Conservation (phyloP, 2,329 filamentous ascomycete genomes). For the Aspergillus candidus region DNA sequence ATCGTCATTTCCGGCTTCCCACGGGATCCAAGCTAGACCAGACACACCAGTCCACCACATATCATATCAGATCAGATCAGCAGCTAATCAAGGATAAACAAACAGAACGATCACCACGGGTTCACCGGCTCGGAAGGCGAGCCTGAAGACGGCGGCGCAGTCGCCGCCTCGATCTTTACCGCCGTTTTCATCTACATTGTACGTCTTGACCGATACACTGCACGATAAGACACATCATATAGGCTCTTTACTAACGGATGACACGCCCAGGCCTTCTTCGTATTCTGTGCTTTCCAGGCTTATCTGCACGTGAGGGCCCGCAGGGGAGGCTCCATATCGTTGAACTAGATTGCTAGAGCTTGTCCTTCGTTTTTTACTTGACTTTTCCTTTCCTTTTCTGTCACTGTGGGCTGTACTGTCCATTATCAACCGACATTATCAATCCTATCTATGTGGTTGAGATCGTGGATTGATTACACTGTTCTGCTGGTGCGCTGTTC, state of each 20-base stretch:
- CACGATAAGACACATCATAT: not conserved
- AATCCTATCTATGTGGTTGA: not conserved
- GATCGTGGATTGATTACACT: too few species aligned
- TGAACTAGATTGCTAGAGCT: slow-evolving; percentile 44
- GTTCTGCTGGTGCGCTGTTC: too few species aligned
- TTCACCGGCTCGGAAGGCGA: slow-evolving; percentile 69
- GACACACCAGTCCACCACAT: too few species aligned
- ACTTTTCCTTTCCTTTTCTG: not conserved
- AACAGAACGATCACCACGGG: slow-evolving; percentile 66
- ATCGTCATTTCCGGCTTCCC: not conserved
- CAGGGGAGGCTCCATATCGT: slow-evolving; percentile 74
- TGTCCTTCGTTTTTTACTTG: slow-evolving; percentile 1
- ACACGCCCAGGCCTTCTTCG: slow-evolving; percentile 65
- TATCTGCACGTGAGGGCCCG: slow-evolving; percentile 78
- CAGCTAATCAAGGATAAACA: not conserved
- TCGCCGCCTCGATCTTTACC: slow-evolving; percentile 78
- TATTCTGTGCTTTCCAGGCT: slow-evolving; percentile 88
- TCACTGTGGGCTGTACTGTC: not conserved
- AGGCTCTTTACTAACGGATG: slow-evolving; percentile 9
- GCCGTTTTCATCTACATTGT: slow-evolving; percentile 86
- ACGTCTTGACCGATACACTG: slow-evolving; percentile 39
- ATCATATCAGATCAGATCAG: too few species aligned
- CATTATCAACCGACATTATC: not conserved
- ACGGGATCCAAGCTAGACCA: not conserved
- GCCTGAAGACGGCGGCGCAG: slow-evolving; percentile 66